Evolutionary conservation across 2,329 filamentous ascomycete genomes (phyloP).

Genomic region (Claviceps arundinis): DNA sequence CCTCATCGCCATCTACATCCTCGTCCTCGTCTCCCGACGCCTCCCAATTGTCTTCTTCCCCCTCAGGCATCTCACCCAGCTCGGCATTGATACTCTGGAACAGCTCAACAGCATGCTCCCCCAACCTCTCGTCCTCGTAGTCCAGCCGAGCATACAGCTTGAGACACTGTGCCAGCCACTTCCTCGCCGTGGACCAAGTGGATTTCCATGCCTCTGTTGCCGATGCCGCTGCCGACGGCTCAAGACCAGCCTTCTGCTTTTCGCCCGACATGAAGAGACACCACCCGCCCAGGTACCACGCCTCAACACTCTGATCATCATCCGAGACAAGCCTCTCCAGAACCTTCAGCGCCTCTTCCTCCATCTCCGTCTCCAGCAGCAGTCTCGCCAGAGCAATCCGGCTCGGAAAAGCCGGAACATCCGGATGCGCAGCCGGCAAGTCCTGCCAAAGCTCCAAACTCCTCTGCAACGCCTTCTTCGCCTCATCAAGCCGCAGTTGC

Average conservation of each 20-base stretch:
- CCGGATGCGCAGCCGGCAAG: conserved; percentile 55
- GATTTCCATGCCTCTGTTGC: conserved; percentile 36
- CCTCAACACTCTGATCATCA: conserved; percentile 88
- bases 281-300: conserved; percentile 96
- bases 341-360: conserved; percentile 72
- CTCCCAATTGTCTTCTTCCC: conserved; percentile 36
- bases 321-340: conserved; percentile 73
- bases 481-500: conserved; percentile 67
- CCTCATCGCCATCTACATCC: conserved; percentile 33
- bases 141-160: conserved; percentile 65
- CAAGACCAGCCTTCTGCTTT: conserved; percentile 37
- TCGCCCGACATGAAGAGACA: conserved; percentile 69
- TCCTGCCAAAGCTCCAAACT: conserved; percentile 79
- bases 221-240: conserved; percentile 16
- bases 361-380: conserved; percentile 80
- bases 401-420: conserved; percentile 73
- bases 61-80: conserved; percentile 45
- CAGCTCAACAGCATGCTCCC: conserved; percentile 62
- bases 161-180: conserved; percentile 72
- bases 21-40: conserved; percentile 41
- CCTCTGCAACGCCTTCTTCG: conserved; percentile 59
- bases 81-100: conserved; percentile 49
- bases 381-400: conserved; percentile 73
- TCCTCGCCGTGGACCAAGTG: conserved; percentile 59
- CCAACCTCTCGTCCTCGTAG: conserved; percentile 73